A percentile compares a stretch with the other conserved stretches of the same genome.
These are phyloP conservation scores for Beauveria rudraprayagi DNA, from an alignment of 2,329 filamentous ascomycete genomes.

Conservation along the genomic window DNA sequence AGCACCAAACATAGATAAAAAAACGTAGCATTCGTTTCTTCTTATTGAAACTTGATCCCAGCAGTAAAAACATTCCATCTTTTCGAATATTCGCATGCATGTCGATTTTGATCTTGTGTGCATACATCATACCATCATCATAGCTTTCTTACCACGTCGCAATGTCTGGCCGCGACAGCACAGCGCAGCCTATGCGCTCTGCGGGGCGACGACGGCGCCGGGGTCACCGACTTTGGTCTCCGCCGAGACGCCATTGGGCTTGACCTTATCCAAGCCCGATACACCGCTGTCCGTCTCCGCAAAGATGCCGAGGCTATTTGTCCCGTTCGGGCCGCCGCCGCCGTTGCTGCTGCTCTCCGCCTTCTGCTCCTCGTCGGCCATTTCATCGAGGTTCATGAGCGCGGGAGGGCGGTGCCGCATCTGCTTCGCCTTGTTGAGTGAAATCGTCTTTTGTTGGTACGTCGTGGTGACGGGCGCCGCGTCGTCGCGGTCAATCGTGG, in stretches of 20 bases:
- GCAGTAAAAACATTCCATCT: not conserved
- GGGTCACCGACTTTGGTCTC: conserved; percentile 16
- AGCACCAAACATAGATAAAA: not conserved
- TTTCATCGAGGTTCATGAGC: conserved; percentile 61
- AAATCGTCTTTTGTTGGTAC: conserved; percentile 96
- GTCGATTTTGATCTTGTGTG: not conserved
- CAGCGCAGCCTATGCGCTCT: conserved; percentile 24
- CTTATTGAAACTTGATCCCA: not conserved
- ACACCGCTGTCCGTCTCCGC: conserved; percentile 36
- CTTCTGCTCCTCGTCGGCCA: conserved; percentile 23
- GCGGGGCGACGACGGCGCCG: conserved; percentile 16
- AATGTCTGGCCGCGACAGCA: conserved; percentile 10
- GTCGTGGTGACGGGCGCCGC: conserved; percentile 74
- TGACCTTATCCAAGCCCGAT: conserved; percentile 33
- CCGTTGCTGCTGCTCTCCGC: conserved; percentile 10
- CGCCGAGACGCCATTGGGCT: conserved; percentile 7
- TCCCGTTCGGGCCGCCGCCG: conserved; percentile 4
- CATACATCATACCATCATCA: conserved; percentile 7
- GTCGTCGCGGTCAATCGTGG: conserved; percentile 90
- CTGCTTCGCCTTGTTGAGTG: conserved; percentile 74
- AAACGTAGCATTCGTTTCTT: not conserved
- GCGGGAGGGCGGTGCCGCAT: conserved; percentile 87
- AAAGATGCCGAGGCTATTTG: conserved; percentile 35
- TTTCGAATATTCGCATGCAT: not conserved
- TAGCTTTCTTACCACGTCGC: not conserved